phyloP scores from a whole-genome alignment of 1,284 basidiomycete genomes.

The Cutaneotrichosporon spelunceum region DNA sequence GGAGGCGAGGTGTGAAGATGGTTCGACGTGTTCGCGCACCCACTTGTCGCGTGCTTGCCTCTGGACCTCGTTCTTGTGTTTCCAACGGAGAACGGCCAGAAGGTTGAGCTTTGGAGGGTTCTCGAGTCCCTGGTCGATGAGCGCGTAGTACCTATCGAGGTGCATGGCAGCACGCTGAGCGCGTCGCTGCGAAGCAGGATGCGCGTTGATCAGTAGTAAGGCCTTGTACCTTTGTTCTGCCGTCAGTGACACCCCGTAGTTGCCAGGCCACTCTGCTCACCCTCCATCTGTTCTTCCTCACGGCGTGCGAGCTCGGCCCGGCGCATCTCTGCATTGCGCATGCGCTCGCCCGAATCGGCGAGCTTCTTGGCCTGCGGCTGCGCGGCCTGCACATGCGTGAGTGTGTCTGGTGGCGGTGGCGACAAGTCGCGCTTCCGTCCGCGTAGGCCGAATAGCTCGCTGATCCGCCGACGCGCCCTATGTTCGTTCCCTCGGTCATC shows the following conservation, averaged over 20 bases:
- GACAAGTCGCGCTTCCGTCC: constrained; percentile 14
- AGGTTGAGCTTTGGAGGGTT: constrained; percentile 43
- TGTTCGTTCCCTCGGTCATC: background rate
- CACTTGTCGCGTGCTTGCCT: constrained; percentile 30
- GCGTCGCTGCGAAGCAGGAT: constrained; percentile 40
- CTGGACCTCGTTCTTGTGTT: constrained; percentile 34
- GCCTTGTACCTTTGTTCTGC: constrained; percentile 43
- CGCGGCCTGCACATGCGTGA: constrained; percentile 20
- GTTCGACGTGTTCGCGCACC: constrained; percentile 19
- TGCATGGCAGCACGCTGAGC: constrained; percentile 41
- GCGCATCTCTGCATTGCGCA: constrained; percentile 27
- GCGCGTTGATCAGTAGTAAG: constrained; percentile 42
- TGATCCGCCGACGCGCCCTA: constrained; percentile 16
- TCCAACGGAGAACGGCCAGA: constrained; percentile 44
- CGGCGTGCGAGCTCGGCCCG: constrained; percentile 38
- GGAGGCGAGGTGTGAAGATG: background rate
- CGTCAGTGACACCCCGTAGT: constrained; percentile 15
- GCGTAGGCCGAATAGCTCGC: constrained; percentile 18
- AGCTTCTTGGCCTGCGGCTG: background rate
- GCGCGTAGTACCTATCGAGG: constrained; percentile 45
- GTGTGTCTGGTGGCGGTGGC: constrained; percentile 3
- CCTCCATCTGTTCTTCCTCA: constrained; percentile 43
- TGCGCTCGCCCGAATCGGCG: background rate
- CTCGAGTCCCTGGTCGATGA: constrained; percentile 42
- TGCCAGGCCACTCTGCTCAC: constrained; percentile 26